Conservation (phyloP, 2,329 filamentous ascomycete genomes). For the Arachnomyces sp. region DNA sequence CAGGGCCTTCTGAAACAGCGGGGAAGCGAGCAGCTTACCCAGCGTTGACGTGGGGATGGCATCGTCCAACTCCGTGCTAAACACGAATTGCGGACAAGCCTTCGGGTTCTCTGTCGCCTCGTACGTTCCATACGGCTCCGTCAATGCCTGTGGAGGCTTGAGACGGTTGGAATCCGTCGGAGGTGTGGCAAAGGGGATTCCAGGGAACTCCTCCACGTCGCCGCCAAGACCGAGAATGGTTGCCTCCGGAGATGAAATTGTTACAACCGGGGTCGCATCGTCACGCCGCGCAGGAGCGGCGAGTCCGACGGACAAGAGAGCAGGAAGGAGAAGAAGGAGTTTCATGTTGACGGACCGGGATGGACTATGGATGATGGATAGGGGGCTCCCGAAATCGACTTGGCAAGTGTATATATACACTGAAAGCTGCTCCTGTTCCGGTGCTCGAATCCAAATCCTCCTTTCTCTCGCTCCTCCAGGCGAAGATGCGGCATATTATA, state of each 20-base stretch:
- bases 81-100: conserved; percentile 65
- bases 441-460: no score
- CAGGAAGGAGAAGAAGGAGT: no score
- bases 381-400: no score
- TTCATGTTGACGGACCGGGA: no score
- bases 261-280: conserved; percentile 45
- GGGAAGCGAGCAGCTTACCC: conserved; percentile 46
- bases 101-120: conserved; percentile 52
- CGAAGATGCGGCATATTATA: no score
- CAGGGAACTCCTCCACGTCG: conserved; percentile 61
- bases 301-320: no score
- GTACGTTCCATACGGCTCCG: conserved; percentile 51
- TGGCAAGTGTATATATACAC: no score
- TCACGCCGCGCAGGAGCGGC: conserved; percentile 31
- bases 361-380: no score
- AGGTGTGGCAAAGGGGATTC: conserved; percentile 67
- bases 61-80: conserved; percentile 42
- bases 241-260: conserved; percentile 44
- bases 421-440: no score
- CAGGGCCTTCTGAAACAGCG: conserved; percentile 50
- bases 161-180: conserved; percentile 61
- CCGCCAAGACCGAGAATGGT: conserved; percentile 46
- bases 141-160: conserved; percentile 58
- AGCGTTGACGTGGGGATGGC: conserved; percentile 38
- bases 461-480: no score